Base-by-base conservation (phyloP, 2,329 filamentous ascomycete species). In the Trichophyton schoenleinii region DNA sequence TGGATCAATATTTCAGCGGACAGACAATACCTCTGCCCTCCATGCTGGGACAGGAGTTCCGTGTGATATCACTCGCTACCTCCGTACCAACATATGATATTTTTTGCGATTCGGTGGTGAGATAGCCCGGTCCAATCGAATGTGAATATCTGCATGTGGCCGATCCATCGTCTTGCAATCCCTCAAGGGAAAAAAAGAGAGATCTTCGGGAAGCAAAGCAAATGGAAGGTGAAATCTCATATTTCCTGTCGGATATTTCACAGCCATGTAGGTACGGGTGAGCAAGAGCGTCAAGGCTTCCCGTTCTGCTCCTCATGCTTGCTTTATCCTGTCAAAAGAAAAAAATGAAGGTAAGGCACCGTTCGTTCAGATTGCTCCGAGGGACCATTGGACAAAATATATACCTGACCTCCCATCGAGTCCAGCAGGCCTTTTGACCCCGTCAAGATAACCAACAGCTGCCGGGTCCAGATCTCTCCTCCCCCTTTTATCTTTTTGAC, bases 61-160 rank as follows among this genome's bases (percentile, higher is more conserved):
- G 60, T 64, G 57, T 63, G 63, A 65, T 64, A 63, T 64, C 62
- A 64, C 64, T 66, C 57, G 63, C 42, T 48, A 48, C 38, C 38
- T 42, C 38, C 38, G 38, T n/a, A 60, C 60, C 63, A 59, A 62
- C 58, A 63, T 15, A 15, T 31, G 44, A 62, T 57, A 31, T 31
- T 57, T 61, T 61, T 53, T 53, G 49, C 49, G 49, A 61, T 55
- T 57, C 42, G 38, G 41, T 64, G 67, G 64, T 64, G 66, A 71
- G 70, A 68, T 71, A 70, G 71, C 69, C 65, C 66, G 11, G 67
- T 71, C 67, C 66, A 65, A 64, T 66, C 63, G 62, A 62, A 46
- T 59, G 63, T 58, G 63, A 63, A 64, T 67, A 60, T 63, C 62
- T 67, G 67, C 66, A 68, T 67, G 63, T 65, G 63, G 67, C 61